Base-by-base conservation (phyloP, 1,139 yeast genomes). In the Wickerhamomyces sp. region DNA sequence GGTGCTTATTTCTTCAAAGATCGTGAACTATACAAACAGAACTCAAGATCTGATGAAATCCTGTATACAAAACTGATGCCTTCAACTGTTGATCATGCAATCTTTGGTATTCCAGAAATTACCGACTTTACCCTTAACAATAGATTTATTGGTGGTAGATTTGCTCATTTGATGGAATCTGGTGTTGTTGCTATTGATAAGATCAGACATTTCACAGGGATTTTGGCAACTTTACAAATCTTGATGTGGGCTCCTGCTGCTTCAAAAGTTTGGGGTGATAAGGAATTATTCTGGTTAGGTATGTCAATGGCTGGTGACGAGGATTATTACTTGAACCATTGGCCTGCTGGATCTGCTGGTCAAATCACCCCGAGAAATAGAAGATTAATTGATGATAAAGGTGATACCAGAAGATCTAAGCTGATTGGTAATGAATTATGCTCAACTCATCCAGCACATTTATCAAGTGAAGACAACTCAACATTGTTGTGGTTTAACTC, bases 401-500 rank as follows among this genome's bases (percentile, higher is more conserved):
- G 41, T 35, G 50, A 46, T 29, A 29, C 43, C 2, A 40, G 49
- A 33, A 47, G 54, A 40, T 40, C 60, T 38, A 57, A 60, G n/a
- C 55, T 69, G 8, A 53, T 56, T 1, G 62, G 77, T 0, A 57
- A 62, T 32, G 84, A 79, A 55, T 60, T 79, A 7, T 80, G 86
- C 54, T 77, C 84, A 0, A 72, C 80, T 1, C 87, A 81, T 59
- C 86, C 88, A 0, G 85, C 84, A 1, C 88, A 81, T 60, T 55
- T 81, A 1, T 64, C 70, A 39, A 64, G 67, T 27, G 59, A 62
- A 14, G 82, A 81, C 26, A 67, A 66, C 40, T 44, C 58, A 7
- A 62, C 66, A 5, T 59, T 81, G 33, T 53, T 81, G 14, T 81
- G 88, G 88, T 71, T 79, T 45, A 81, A 80, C 55, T 78, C 85